Base-by-base conservation (phyloP, 805 yeast species). In the Lipomyces mesembrius region DNA sequence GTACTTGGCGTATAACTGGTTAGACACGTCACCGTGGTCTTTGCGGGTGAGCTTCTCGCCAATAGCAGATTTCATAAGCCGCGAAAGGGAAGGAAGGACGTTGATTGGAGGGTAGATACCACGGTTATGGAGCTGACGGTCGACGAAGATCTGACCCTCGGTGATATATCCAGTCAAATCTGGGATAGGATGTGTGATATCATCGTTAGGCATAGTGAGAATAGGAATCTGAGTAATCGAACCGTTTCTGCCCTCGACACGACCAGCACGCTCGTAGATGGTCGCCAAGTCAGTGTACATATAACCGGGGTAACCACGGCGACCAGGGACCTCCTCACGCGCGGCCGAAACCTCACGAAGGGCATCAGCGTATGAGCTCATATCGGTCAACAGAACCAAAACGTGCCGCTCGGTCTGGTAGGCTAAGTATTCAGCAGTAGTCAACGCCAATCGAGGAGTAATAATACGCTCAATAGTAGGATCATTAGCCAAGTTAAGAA, bases 221-320 rank as follows among this genome's bases (percentile, higher is more conserved):
- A 95, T 95, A 69, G 99, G 99, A 79, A 95, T 91, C 84, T 95
- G 99, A 58, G 99, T 95, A 78, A 95, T 95, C 59, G 99, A 95
- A 79, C 99, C 99, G 77, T 95, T 95, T 83, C 99, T 90, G 73
- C 99, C 99, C 83, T 95, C 99, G 71, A 95, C 98, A 85, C 99
- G 91, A 80, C 99, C 99, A 57, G 99, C 99, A 85, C 99, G 91
- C 84, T 95, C 99, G 81, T 95, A 95, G 77, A 95, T 92, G 61
- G 98, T 95, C 61, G 98, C 91, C 84, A 95, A 91, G 89, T 95
- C 99, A 59, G 99, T 95, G 83, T 95, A 95, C 99, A 95, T 95
- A 81, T 95, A 95, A 90, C 99, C 99, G 72, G 99, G 99, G 82
- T 95, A 95, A 85, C 99, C 99, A 88, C 99, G 92, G 87, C 99